Conservation (phyloP, 306 rosid genomes). For the Cicer judaicum region DNA sequence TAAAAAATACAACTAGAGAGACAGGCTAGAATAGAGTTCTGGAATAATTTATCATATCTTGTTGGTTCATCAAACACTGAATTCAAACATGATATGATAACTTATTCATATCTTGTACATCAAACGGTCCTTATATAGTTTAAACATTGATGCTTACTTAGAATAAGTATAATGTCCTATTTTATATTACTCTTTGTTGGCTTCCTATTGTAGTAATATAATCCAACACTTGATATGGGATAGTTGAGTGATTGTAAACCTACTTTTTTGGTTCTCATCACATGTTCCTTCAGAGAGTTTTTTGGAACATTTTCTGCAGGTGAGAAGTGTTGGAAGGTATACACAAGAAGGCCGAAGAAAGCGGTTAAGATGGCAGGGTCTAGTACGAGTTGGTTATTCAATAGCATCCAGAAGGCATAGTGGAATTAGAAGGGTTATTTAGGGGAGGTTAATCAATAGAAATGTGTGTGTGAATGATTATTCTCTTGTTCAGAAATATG, state of each 20-base stretch:
- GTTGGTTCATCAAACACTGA: no score
- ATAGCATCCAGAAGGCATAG: constrained; percentile 5
- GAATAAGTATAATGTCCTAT: neutral
- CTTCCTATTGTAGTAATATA: neutral
- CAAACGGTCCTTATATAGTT: neutral
- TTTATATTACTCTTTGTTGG: neutral
- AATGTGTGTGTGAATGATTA: neutral
- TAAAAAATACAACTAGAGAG: no score
- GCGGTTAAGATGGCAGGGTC: neutral
- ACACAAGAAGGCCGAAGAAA: neutral
- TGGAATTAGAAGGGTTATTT: neutral
- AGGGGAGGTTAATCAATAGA: neutral
- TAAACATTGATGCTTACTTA: neutral
- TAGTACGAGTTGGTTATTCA: neutral
- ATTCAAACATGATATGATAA: no score
- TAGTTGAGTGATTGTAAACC: neutral
- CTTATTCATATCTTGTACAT: no score
- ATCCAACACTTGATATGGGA: constrained; percentile 3
- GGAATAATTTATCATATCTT: no score
- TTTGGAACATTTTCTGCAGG: constrained; percentile 19
- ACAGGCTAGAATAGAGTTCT: no score
- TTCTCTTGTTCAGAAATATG: neutral
- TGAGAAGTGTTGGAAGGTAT: neutral
- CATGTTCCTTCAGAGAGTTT: constrained; percentile 3
- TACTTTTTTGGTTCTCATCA: neutral